phyloP scores from a whole-genome alignment of 495 filamentous ascomycete genomes.

The Penicillium coprophilum region DNA sequence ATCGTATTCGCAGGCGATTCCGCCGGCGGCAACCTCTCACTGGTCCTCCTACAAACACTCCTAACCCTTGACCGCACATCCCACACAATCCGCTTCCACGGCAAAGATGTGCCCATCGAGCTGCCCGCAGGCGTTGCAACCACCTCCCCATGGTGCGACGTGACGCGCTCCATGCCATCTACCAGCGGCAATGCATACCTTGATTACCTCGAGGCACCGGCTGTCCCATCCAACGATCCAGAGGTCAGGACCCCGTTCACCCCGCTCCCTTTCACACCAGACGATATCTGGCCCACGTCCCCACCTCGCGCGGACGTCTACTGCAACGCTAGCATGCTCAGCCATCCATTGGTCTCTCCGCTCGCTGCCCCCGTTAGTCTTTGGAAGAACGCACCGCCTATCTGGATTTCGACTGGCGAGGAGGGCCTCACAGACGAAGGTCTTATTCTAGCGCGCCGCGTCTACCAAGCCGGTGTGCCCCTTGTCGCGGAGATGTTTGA shows the following conservation, averaged over 20 bases:
- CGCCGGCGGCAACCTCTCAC: constrained; percentile 75
- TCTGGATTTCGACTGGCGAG: constrained; percentile 74
- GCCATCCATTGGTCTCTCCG: constrained; percentile 75
- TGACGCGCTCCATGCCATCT: constrained; percentile 72
- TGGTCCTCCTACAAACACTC: constrained; percentile 71
- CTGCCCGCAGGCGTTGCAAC: constrained; percentile 69
- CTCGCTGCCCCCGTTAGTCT: constrained; percentile 52
- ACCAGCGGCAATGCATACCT: constrained; percentile 58
- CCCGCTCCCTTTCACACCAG: constrained; percentile 42
- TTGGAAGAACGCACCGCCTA: constrained; percentile 69
- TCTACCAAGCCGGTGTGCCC: constrained; percentile 59
- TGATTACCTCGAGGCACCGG: constrained; percentile 69
- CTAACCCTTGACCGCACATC: constrained; percentile 63
- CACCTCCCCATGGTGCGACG: constrained; percentile 74
- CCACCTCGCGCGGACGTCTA: constrained; percentile 73
- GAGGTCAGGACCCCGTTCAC: constrained; percentile 18
- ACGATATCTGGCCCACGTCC: constrained; percentile 67
- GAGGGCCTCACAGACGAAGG: constrained; percentile 78
- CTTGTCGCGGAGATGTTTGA: constrained; percentile 76
- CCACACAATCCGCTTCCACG: constrained; percentile 62
- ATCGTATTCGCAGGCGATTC: constrained; percentile 86
- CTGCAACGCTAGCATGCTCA: constrained; percentile 57
- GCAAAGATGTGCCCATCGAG: constrained; percentile 55
- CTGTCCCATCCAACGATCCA: constrained; percentile 28
- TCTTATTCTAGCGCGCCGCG: constrained; percentile 57